Conservation (phyloP, 306 rosid species). For the Betula pendula region DNA sequence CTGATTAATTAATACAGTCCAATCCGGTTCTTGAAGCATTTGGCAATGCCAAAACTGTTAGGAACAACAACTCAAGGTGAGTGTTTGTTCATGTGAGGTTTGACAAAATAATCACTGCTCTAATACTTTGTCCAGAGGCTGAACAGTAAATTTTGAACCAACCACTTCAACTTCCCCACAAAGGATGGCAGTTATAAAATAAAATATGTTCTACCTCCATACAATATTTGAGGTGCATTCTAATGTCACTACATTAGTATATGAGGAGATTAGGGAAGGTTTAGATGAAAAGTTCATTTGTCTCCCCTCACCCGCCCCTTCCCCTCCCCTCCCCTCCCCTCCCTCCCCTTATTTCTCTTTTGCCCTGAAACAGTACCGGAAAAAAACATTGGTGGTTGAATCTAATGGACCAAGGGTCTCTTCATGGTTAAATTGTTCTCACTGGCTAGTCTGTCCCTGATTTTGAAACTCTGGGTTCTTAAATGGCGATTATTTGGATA, state of each 20-base stretch:
- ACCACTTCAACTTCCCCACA: not conserved
- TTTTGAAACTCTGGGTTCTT: slow-evolving; percentile 23
- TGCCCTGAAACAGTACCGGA: not conserved
- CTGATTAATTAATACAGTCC: slow-evolving; percentile 64
- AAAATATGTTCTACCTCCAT: not conserved
- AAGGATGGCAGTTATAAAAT: slow-evolving; percentile 2
- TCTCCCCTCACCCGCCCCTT: not conserved
- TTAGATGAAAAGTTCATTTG: not conserved
- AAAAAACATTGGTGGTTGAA: not conserved
- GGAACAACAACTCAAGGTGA: slow-evolving; percentile 99
- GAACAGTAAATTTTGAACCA: not conserved
- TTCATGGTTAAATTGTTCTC: slow-evolving; percentile 5
- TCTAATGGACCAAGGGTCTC: not conserved
- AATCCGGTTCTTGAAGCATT: slow-evolving; percentile 99
- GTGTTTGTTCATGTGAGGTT: slow-evolving; percentile 24
- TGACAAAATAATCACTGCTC: slow-evolving; percentile 24
- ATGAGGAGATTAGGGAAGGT: not conserved
- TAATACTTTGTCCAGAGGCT: slow-evolving; percentile 11
- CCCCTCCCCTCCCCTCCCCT: not conserved
- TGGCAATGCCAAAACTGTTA: slow-evolving; percentile 98
- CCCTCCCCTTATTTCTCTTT: not conserved
- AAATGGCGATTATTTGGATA: slow-evolving; percentile 19
- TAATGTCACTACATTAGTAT: not conserved
- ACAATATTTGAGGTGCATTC: not conserved
- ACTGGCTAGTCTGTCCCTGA: slow-evolving; percentile 21